Conservation (phyloP, 768 basidiomycete species). For the Termitomyces bulborhizus region DNA sequence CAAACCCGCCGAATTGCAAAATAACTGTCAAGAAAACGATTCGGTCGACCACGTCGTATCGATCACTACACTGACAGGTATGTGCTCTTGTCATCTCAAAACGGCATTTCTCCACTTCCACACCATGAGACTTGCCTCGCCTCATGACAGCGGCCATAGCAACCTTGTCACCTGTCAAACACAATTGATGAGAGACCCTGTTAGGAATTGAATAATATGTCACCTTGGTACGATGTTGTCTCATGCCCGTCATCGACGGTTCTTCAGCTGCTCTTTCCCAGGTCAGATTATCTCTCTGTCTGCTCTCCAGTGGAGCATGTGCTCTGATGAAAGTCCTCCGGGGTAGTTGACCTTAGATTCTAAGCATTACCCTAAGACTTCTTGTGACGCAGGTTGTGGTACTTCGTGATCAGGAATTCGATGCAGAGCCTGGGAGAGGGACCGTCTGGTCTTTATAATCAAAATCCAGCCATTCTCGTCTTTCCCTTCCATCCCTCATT, state of each 20-base stretch:
- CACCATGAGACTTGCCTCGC: background rate
- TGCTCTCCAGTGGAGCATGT: slow-evolving; percentile 8
- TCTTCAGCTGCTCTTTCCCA: background rate
- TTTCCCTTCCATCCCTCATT: background rate
- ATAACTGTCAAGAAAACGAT: background rate
- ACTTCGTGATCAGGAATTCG: background rate
- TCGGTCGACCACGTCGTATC: background rate
- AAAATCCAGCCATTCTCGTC: background rate
- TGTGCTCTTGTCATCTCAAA: too few relatives aligned
- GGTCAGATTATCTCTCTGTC: too few relatives aligned
- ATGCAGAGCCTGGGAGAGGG: background rate
- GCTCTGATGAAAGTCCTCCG: slow-evolving; percentile 6
- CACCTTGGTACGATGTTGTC: too few relatives aligned
- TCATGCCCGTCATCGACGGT: background rate
- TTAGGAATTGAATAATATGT: too few relatives aligned
- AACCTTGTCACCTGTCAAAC: background rate
- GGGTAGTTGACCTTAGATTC: background rate
- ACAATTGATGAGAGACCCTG: background rate
- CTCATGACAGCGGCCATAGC: background rate
- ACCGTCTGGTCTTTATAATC: background rate
- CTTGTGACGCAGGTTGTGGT: background rate
- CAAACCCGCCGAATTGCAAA: background rate
- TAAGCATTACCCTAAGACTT: background rate
- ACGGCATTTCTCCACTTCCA: background rate
- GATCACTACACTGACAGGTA: too few relatives aligned